Conservation (phyloP, 106 monocot genomes). For the Acorus calamus region DNA sequence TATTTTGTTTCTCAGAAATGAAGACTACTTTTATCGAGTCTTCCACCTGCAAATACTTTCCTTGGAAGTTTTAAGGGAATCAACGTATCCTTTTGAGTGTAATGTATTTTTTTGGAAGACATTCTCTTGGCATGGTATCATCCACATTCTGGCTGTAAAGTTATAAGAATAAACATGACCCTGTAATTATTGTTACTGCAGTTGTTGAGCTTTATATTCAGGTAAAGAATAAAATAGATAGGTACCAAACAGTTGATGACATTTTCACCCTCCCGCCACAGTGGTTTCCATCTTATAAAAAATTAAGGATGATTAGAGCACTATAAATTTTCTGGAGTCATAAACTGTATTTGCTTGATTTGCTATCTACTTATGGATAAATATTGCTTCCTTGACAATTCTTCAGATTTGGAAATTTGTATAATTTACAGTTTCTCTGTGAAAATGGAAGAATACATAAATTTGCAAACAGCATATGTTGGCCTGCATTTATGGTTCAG, state of each 20-base stretch:
- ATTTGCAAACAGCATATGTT: conserved; percentile 95
- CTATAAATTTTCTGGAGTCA: conserved; percentile 3
- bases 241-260: too few species aligned
- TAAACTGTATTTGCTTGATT: too few species aligned
- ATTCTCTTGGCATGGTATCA: too few species aligned
- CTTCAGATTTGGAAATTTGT: conserved; percentile 81
- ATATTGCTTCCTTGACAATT: conserved; percentile 26
- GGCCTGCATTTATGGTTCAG: conserved; percentile 86
- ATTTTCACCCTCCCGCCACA: too few species aligned
- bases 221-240: too few species aligned
- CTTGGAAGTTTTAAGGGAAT: conserved; percentile 77
- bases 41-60: conserved; percentile 83
- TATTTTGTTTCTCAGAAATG: conserved; percentile 35
- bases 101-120: background rate
- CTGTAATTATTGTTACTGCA: too few species aligned
- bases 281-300: too few species aligned
- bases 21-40: conserved; percentile 24
- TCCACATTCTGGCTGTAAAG: too few species aligned
- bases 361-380: too few species aligned
- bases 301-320: background rate
- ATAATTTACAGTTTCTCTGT: conserved; percentile 88
- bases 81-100: conserved; percentile 63
- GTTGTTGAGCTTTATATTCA: too few species aligned
- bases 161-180: too few species aligned
- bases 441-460: conserved; percentile 98